phyloP scores from a whole-genome alignment of 805 yeast species.

The Candida broadrunensis region DNA sequence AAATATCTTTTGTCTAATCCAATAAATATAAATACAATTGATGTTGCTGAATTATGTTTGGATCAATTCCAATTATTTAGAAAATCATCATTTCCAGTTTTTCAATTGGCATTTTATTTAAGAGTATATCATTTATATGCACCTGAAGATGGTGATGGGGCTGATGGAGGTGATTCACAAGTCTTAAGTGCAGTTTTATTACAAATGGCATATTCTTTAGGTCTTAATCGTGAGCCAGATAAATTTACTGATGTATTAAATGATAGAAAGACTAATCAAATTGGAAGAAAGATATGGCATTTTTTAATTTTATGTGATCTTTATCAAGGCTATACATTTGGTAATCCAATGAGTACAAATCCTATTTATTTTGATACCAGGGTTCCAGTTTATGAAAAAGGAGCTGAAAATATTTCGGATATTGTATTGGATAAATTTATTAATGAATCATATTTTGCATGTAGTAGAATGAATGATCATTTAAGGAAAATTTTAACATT shows the following conservation, averaged over 20 bases:
- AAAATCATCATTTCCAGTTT: slow-evolving; percentile 24
- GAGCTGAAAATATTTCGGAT: slow-evolving; percentile 36
- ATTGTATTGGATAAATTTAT: slow-evolving; percentile 40
- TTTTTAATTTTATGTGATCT: slow-evolving; percentile 45
- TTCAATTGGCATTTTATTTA: slow-evolving; percentile 28
- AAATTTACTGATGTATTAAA: slow-evolving; percentile 19
- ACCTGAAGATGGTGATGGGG: slow-evolving; percentile 41
- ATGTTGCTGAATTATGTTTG: slow-evolving; percentile 52
- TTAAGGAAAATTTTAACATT: slow-evolving; percentile 31
- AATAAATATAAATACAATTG: slow-evolving; percentile 41
- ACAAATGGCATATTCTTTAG: slow-evolving; percentile 38
- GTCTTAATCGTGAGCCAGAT: slow-evolving; percentile 40
- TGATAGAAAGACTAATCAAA: slow-evolving; percentile 31
- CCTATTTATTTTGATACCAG: slow-evolving; percentile 48
- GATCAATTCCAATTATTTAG: slow-evolving; percentile 52
- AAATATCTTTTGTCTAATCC: slow-evolving; percentile 45
- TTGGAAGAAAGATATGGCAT: slow-evolving; percentile 62
- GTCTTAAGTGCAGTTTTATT: slow-evolving; percentile 24
- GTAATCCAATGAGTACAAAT: slow-evolving; percentile 42
- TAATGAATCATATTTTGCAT: slow-evolving; percentile 26
- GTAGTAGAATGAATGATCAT: slow-evolving; percentile 23
- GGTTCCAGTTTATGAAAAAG: slow-evolving; percentile 41
- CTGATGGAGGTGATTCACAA: slow-evolving; percentile 37
- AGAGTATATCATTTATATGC: slow-evolving; percentile 32
- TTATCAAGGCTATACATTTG: slow-evolving; percentile 44